Evolutionary conservation across 495 filamentous ascomycete genomes (phyloP).

Genomic region (Talaromyces stipitatus): DNA sequence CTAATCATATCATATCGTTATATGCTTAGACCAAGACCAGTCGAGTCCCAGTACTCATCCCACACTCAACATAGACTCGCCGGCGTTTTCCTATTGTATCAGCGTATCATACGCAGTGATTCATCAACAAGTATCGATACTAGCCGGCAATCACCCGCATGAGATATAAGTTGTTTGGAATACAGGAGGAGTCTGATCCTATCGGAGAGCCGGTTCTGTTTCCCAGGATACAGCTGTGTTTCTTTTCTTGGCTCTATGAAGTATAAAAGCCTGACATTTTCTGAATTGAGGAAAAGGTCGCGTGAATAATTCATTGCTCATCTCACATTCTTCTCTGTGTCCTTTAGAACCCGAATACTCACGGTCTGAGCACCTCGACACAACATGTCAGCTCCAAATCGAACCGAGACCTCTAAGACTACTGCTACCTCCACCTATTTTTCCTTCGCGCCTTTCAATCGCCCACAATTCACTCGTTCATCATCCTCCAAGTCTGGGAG

Average conservation of each 20-base stretch:
- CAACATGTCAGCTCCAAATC: not conserved
- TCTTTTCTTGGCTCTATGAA: not conserved
- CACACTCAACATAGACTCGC: not conserved
- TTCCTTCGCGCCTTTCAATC: not conserved
- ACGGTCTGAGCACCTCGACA: not conserved
- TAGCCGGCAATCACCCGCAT: not conserved
- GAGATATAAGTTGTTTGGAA: not conserved
- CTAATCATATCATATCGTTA: not conserved
- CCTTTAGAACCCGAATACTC: not conserved
- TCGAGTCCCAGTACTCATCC: not conserved
- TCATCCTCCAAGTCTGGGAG: constrained; percentile 1
- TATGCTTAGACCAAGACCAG: not conserved
- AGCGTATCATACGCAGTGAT: not conserved
- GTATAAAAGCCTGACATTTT: not conserved
- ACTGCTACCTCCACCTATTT: not conserved
- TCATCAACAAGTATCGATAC: not conserved
- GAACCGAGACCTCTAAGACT: not conserved
- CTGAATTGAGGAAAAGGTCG: not conserved
- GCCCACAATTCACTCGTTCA: not conserved
- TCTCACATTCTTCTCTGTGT: not conserved
- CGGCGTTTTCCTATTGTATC: not conserved
- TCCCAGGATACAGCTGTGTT: too few species aligned
- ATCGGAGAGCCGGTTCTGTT: too few species aligned
- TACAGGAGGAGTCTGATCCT: not conserved
- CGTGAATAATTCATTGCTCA: not conserved